Evolutionary conservation across 2,329 filamentous ascomycete genomes (phyloP), one percentile per base, ranked within the genome.

Genomic region (Gremmenia infestans): DNA sequence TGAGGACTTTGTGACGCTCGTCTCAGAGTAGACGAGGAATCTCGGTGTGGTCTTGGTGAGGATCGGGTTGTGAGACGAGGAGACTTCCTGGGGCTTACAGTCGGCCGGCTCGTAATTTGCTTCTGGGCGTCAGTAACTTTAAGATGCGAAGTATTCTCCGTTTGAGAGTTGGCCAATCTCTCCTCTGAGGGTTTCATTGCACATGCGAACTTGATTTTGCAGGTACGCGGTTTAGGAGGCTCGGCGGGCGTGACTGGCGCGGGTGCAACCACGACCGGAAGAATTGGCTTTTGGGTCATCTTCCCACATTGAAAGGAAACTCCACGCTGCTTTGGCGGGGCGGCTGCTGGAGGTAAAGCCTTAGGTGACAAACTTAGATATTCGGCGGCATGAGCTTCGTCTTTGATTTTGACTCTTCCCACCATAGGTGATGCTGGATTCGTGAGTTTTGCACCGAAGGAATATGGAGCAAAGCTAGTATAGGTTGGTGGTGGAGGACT

Each of bases 221-320:
- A 86, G 43, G 80, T 76, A 53, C 83, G 83, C 65, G 77, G 78
- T 12, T 73, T 70, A 5, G 73, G 70, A 9, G 74, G 72, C 48
- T 72, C 72, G 8, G 60, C 60, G 1, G 63, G 56, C 23, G 66
- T 62, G 23, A 67, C 48, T 17, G 53, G 39, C 12, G 65, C 68
- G 66, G 43, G 82, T 64, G 65, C 59, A 23, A 63, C 56, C 15
- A 69, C 57, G 59, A 71, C 67, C n/a, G 67, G 65, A 52, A 65
- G 62, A 23, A 72, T 67, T 25, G 72, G 69, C 57, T 72, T 73
- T 62, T 76, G 74, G 28, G 28, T 9, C 28, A 12, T 32, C 28
- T 32, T 32, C 9, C 63, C 67, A 70, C 93, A 97, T 36, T 91
- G 91, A 71, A 97, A 97, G 57, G 88, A 93, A 64, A 97, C 97